phyloP scores from a whole-genome alignment of 495 filamentous ascomycete genomes.

The Polyplosphaeria fusca region DNA sequence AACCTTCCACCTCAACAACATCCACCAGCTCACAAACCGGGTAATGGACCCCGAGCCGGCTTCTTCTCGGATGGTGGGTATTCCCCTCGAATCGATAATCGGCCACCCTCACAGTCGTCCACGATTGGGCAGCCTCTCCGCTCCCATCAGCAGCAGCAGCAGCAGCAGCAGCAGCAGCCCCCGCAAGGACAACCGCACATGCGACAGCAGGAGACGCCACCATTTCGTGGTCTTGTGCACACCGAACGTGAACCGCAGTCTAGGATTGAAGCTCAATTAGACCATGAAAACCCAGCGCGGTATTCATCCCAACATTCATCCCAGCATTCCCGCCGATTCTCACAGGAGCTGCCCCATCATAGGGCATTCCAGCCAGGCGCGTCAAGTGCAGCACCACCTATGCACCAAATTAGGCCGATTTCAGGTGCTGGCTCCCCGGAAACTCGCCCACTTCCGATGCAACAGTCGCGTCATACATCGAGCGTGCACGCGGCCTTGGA shows the following conservation, averaged over 20 bases:
- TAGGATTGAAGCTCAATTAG: conserved; percentile 10
- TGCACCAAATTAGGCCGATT: conserved; percentile 13
- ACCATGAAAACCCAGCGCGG: conserved; percentile 5
- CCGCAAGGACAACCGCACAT: conserved; percentile 11
- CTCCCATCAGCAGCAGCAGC: conserved; percentile 7
- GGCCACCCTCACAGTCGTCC: conserved; percentile 18
- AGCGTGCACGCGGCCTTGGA: conserved; percentile 12
- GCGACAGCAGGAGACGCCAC: conserved; percentile 3
- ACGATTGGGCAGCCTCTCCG: conserved; percentile 3
- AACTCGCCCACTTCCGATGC: conserved; percentile 9
- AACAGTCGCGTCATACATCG: conserved; percentile 5
- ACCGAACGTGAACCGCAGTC: conserved; percentile 17
- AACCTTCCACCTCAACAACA: conserved; percentile 12
- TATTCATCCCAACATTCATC: conserved; percentile 7
- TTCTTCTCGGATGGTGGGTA: conserved; percentile 21
- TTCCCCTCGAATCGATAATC: conserved; percentile 14
- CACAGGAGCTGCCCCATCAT: conserved; percentile 19
- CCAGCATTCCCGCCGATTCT: conserved; percentile 22
- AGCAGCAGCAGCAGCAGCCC: neutral
- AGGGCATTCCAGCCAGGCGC: conserved; percentile 18
- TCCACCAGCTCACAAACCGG: neutral
- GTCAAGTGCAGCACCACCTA: conserved; percentile 2
- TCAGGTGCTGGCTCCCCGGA: conserved; percentile 19
- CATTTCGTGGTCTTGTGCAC: conserved; percentile 15
- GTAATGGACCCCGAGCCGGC: conserved; percentile 22